These are phyloP conservation scores for Vitis rupestris DNA, from an alignment of 164 flowering plant species.

Conservation along the genomic window DNA sequence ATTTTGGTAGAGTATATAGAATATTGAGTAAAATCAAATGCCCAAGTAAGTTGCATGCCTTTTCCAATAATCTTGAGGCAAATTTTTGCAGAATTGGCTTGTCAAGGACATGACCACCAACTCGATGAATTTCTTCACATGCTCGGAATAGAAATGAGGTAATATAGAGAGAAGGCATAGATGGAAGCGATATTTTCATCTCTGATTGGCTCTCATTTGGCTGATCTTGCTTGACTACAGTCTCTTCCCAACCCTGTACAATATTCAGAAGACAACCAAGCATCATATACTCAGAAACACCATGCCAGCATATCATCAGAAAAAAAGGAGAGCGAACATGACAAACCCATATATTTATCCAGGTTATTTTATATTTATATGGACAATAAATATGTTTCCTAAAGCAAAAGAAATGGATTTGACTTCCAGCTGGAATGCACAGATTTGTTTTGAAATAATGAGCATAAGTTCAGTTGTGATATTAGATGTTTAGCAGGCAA, in stretches of 20 bases:
- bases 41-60: constrained; percentile 42
- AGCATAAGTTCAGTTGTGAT: no score
- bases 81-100: constrained; percentile 71
- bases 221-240: constrained; percentile 74
- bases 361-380: no score
- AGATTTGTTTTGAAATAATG: no score
- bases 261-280: constrained; percentile 14
- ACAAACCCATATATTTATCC: neutral
- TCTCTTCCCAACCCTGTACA: constrained; percentile 95
- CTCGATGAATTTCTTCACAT: constrained; percentile 88
- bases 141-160: constrained; percentile 75
- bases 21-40: neutral
- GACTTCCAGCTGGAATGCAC: no score
- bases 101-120: constrained; percentile 97
- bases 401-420: no score
- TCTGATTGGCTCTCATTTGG: constrained; percentile 59
- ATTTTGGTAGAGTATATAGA: neutral
- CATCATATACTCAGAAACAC: neutral
- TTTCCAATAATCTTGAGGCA: constrained; percentile 62
- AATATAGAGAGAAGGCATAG: constrained; percentile 86
- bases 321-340: neutral
- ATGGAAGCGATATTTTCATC: constrained; percentile 90
- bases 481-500: no score
- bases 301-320: no score
- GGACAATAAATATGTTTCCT: no score